Percentiles rank a stretch among this genome's conserved stretches.
These are phyloP conservation scores for Stipa capillata DNA, from an alignment of 176 grass and related monocot species.

Conservation along the genomic window DNA sequence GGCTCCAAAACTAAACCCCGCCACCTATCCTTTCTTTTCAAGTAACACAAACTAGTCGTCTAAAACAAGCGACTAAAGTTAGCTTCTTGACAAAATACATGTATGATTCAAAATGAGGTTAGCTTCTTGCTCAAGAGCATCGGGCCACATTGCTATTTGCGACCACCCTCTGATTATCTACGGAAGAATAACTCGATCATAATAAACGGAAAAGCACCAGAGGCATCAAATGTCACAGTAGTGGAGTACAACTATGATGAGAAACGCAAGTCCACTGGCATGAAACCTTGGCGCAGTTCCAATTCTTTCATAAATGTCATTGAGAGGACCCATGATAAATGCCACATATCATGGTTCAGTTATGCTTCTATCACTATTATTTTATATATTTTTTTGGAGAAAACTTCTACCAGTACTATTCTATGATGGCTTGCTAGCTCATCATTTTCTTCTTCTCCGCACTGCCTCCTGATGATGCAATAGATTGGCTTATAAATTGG, in stretches of 20 bases:
- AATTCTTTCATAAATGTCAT: not conserved
- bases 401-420: not conserved
- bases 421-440: not conserved
- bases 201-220: not conserved
- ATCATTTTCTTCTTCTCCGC: not conserved
- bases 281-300: not conserved
- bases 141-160: not conserved
- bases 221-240: not conserved
- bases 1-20: not conserved
- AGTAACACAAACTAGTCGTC: not conserved
- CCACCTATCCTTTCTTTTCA: not conserved
- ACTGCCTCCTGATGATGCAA: not conserved
- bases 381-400: too few relatives aligned
- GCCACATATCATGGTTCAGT: conserved; percentile 6
- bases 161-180: not conserved
- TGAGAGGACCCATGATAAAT: not conserved
- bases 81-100: not conserved
- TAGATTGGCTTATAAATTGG: not conserved
- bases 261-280: not conserved
- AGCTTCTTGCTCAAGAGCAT: not conserved
- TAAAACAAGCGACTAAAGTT: not conserved
- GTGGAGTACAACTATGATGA: not conserved
- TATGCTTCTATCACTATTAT: not conserved
- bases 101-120: not conserved
- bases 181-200: not conserved